These are phyloP conservation scores for Clitocybe nebularis DNA, from an alignment of 1,284 basidiomycete species.

Conservation along the genomic window DNA sequence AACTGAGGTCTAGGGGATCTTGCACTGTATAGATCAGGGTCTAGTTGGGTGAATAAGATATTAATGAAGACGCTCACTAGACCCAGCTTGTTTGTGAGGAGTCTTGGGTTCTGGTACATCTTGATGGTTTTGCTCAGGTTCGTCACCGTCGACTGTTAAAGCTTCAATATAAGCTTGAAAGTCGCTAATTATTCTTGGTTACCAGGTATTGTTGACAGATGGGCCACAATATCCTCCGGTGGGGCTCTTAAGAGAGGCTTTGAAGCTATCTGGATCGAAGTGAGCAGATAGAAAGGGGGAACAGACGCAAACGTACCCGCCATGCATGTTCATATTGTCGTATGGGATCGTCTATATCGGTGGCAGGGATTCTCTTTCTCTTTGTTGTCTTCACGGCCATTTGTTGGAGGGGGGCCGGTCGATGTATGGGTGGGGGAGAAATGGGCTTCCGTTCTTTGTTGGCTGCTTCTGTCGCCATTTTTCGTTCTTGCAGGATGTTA, in stretches of 20 bases:
- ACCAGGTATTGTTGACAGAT: slow-evolving; percentile 10
- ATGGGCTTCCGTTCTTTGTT: neutral
- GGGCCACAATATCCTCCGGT: slow-evolving; percentile 2
- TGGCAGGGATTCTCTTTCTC: neutral
- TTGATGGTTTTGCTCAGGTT: neutral
- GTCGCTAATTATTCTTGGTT: neutral
- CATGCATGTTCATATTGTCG: neutral
- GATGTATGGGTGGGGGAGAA: neutral
- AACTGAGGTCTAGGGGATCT: neutral
- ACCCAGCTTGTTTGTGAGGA: neutral
- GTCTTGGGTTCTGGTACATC: neutral
- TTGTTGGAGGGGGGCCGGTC: too few relatives aligned
- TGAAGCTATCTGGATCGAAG: slow-evolving; percentile 2
- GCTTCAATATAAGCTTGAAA: neutral
- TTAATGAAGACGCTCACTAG: neutral
- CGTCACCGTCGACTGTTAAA: slow-evolving; percentile 1
- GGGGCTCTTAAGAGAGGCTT: neutral
- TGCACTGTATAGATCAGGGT: neutral
- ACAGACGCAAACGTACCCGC: neutral
- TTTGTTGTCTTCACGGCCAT: neutral
- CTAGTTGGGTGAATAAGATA: neutral
- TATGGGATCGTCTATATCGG: neutral
- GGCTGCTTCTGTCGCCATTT: slow-evolving; percentile 10
- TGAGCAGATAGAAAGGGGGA: neutral
- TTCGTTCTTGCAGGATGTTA: slow-evolving; percentile 40